phyloP scores from a whole-genome alignment of 83 land plant species.

The Thuja plicata region DNA sequence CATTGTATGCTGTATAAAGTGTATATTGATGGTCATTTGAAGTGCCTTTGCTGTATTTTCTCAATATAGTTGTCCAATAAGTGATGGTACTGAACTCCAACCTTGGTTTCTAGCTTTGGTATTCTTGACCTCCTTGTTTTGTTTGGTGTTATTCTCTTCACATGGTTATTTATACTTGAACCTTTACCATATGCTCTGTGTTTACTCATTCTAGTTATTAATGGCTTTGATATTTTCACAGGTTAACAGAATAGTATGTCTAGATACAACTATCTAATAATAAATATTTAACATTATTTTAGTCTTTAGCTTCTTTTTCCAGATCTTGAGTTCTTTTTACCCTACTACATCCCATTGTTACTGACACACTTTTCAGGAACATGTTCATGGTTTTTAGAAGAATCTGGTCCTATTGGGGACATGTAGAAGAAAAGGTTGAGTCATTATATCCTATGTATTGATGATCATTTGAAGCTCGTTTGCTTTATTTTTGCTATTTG shows the following conservation, averaged over 20 bases:
- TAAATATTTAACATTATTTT: neutral
- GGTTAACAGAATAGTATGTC: too few relatives aligned
- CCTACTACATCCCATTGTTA: neutral
- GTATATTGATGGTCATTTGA: neutral
- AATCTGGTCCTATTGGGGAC: neutral
- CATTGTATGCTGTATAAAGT: neutral
- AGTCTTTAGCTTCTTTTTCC: neutral
- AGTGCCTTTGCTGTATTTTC: neutral
- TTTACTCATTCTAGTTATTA: too few relatives aligned
- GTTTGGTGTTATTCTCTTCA: neutral
- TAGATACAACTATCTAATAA: too few relatives aligned
- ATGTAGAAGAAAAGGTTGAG: neutral
- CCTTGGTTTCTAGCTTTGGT: neutral
- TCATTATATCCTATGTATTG: neutral
- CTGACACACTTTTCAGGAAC: neutral
- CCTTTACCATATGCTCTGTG: neutral
- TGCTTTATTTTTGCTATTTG: neutral
- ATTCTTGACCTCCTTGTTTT: neutral
- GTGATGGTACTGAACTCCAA: neutral
- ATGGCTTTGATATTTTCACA: too few relatives aligned
- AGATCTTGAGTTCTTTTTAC: neutral
- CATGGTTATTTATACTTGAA: neutral
- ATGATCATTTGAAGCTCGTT: neutral
- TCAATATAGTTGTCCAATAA: neutral
- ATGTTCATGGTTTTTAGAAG: neutral